These are phyloP conservation scores for Notholithocarpus densiflorus DNA, from an alignment of 306 rosid genomes.

Conservation along the genomic window DNA sequence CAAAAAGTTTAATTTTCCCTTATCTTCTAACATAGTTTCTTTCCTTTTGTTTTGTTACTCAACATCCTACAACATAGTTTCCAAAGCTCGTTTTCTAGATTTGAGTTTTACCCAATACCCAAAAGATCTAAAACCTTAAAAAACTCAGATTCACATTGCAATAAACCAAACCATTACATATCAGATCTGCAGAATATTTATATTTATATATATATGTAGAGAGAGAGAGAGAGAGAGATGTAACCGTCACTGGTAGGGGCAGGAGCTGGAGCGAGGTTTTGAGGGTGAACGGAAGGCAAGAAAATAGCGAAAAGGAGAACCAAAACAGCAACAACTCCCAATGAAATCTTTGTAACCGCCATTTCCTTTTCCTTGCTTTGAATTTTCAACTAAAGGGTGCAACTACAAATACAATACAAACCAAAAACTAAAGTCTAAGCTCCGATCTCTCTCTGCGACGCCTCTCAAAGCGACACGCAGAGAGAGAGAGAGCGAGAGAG, in stretches of 20 bases:
- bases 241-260: conserved; percentile 73
- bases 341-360: conserved; percentile 38
- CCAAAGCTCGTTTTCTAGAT: too few species aligned
- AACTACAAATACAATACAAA: neutral
- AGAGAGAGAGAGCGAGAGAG: conserved; percentile 30
- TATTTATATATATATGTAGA: neutral
- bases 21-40: too few species aligned
- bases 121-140: neutral
- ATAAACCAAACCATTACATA: neutral
- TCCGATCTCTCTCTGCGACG: conserved; percentile 44
- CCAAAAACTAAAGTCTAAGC: neutral
- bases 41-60: too few species aligned
- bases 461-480: conserved; percentile 13
- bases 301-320: conserved; percentile 38
- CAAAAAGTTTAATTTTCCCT: too few species aligned
- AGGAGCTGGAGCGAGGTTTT: conserved; percentile 54
- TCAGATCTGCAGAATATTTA: conserved; percentile 21
- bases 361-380: neutral
- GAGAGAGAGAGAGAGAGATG: neutral
- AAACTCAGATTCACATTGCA: neutral
- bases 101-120: too few species aligned
- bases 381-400: neutral
- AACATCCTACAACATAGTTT: too few species aligned
- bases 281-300: conserved; percentile 50
- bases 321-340: conserved; percentile 36